phyloP scores from a whole-genome alignment of 805 yeast species.

The Sugiyamaella americana region DNA sequence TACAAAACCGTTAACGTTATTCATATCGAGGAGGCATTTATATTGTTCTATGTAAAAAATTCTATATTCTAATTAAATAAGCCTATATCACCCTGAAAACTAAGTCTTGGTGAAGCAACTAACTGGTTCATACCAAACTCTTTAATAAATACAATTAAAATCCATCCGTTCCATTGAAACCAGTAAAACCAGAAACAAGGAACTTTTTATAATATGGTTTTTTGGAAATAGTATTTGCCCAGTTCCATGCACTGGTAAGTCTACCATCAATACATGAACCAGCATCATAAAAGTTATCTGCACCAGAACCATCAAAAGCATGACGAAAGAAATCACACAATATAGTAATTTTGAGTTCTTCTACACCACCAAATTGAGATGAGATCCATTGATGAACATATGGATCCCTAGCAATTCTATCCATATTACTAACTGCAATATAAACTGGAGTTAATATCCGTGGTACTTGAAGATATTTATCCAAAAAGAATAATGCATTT shows the following conservation, averaged over 20 bases:
- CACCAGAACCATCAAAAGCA: constrained; percentile 75
- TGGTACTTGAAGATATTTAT: constrained; percentile 76
- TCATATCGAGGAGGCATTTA: too few species aligned
- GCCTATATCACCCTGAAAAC: not conserved
- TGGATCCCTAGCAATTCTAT: constrained; percentile 45
- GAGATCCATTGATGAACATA: constrained; percentile 45
- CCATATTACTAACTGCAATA: constrained; percentile 49
- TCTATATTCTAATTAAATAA: too few species aligned
- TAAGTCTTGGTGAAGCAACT: not conserved
- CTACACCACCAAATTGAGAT: constrained; percentile 51
- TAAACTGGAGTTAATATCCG: constrained; percentile 69
- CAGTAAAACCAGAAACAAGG: constrained; percentile 62
- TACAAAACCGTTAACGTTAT: too few species aligned
- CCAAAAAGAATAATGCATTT: constrained; percentile 70
- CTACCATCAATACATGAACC: constrained; percentile 84
- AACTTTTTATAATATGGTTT: constrained; percentile 61
- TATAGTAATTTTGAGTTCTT: constrained; percentile 43
- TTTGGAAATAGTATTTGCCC: constrained; percentile 64
- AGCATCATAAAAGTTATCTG: constrained; percentile 75
- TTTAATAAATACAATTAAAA: constrained; percentile 7
- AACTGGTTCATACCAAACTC: not conserved
- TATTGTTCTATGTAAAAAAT: too few species aligned
- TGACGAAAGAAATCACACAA: constrained; percentile 49
- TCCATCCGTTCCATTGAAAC: constrained; percentile 62
- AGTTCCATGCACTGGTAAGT: constrained; percentile 76